Conservation (phyloP, 768 basidiomycete genomes). For the Trametopsis cervina region DNA sequence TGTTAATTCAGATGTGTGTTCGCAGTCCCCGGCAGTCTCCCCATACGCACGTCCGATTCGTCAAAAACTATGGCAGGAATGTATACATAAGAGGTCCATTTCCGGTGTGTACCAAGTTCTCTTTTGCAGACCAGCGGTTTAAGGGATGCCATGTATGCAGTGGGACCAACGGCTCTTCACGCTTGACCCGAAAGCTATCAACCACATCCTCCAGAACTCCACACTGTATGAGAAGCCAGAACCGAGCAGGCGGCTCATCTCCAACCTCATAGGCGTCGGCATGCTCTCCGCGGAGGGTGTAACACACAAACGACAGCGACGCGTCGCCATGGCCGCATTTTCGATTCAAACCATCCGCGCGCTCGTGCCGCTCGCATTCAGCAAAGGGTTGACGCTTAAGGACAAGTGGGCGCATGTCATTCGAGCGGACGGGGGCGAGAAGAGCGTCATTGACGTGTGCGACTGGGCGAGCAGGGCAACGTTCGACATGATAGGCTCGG, state of each 20-base stretch:
- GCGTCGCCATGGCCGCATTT: slow-evolving; percentile 73
- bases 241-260: slow-evolving; percentile 69
- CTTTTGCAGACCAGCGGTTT: not conserved
- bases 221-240: slow-evolving; percentile 79
- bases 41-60: slow-evolving; percentile 44
- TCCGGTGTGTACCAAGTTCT: slow-evolving; percentile 59
- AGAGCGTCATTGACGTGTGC: slow-evolving; percentile 58
- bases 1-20: not conserved
- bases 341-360: slow-evolving; percentile 71
- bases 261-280: slow-evolving; percentile 74
- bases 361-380: slow-evolving; percentile 65
- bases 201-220: slow-evolving; percentile 68
- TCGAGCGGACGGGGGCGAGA: slow-evolving; percentile 11
- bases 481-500: slow-evolving; percentile 88
- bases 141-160: slow-evolving; percentile 32
- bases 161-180: slow-evolving; percentile 78
- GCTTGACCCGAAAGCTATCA: slow-evolving; percentile 68
- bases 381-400: slow-evolving; percentile 55
- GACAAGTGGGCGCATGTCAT: slow-evolving; percentile 54
- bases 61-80: slow-evolving; percentile 58
- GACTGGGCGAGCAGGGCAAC: slow-evolving; percentile 80
- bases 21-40: slow-evolving; percentile 47
- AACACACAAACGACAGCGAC: slow-evolving; percentile 73
- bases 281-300: slow-evolving; percentile 76
- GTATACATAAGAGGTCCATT: slow-evolving; percentile 62